These are phyloP conservation scores for Penicillium sp. DNA, from an alignment of 2,329 filamentous ascomycete species.

Conservation along the genomic window DNA sequence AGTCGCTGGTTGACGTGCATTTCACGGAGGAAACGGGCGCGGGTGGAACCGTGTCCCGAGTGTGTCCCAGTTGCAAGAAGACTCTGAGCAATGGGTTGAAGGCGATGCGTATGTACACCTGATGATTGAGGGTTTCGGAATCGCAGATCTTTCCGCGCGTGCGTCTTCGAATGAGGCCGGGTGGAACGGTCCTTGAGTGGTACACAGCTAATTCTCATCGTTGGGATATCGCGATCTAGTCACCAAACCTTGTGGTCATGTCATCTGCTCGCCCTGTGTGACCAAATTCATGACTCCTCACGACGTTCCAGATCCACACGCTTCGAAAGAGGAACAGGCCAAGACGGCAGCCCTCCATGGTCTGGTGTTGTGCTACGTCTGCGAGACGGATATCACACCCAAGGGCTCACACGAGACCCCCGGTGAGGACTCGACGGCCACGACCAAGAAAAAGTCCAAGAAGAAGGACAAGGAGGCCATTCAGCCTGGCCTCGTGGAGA, in stretches of 20 bases:
- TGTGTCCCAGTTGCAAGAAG: slow-evolving; percentile 84
- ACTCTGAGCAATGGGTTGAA: slow-evolving; percentile 73
- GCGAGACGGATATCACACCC: slow-evolving; percentile 67
- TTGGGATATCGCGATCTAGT: slow-evolving; percentile 38
- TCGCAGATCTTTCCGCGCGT: neutral
- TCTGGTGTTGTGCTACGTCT: slow-evolving; percentile 72
- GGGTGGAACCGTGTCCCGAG: slow-evolving; percentile 42
- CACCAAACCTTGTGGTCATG: slow-evolving; percentile 83
- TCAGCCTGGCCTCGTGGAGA: slow-evolving; percentile 66
- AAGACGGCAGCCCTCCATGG: slow-evolving; percentile 33
- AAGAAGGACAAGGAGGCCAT: slow-evolving; percentile 47
- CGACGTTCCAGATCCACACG: slow-evolving; percentile 55
- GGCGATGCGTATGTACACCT: slow-evolving; percentile 53
- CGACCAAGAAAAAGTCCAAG: slow-evolving; percentile 30
- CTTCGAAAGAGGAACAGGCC: slow-evolving; percentile 45
- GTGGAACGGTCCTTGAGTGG: neutral
- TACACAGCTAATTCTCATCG: slow-evolving; percentile 1
- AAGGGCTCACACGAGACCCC: slow-evolving; percentile 10
- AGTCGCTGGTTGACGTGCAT: slow-evolving; percentile 66
- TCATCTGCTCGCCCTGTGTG: slow-evolving; percentile 79
- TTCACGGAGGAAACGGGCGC: slow-evolving; percentile 67
- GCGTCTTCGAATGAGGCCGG: neutral
- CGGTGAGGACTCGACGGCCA: slow-evolving; percentile 17
- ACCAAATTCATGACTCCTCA: slow-evolving; percentile 69
- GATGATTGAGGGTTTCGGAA: too few species aligned